phyloP scores from a whole-genome alignment of 1,284 basidiomycete species.

The Phlebopus sp. region DNA sequence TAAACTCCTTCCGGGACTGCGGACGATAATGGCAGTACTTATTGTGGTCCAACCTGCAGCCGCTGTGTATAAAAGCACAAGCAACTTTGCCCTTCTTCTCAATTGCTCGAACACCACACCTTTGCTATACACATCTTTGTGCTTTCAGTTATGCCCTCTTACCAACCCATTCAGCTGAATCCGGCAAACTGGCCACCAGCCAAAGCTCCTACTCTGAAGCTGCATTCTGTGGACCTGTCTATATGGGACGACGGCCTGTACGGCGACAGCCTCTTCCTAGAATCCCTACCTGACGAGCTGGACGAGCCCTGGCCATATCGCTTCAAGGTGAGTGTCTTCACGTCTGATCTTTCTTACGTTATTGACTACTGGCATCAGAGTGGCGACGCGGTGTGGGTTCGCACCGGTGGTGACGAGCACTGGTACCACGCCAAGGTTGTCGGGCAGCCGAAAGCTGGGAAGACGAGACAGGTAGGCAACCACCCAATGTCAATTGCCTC shows the following conservation, averaged over 20 bases:
- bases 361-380: slow-evolving; percentile 28
- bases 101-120: neutral
- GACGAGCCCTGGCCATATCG: slow-evolving; percentile 54
- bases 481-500: neutral
- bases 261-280: slow-evolving; percentile 16
- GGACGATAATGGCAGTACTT: slow-evolving; percentile 1
- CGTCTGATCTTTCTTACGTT: neutral
- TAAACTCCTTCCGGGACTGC: neutral
- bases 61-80: slow-evolving; percentile 19
- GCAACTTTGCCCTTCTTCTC: neutral
- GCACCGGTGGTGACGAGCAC: slow-evolving; percentile 39
- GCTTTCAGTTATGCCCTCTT: neutral
- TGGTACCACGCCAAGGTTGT: slow-evolving; percentile 51
- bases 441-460: slow-evolving; percentile 42
- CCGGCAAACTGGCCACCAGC: neutral
- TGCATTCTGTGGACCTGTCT: slow-evolving; percentile 23
- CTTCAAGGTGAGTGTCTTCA: slow-evolving; percentile 40
- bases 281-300: slow-evolving; percentile 41
- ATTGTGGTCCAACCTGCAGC: slow-evolving; percentile 1
- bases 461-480: slow-evolving; percentile 43
- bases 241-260: slow-evolving; percentile 28
- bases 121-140: slow-evolving; percentile 5
- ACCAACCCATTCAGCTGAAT: neutral
- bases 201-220: slow-evolving; percentile 3
- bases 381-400: slow-evolving; percentile 53